Base-by-base conservation (phyloP, 768 basidiomycete genomes). In the Russula abietina region DNA sequence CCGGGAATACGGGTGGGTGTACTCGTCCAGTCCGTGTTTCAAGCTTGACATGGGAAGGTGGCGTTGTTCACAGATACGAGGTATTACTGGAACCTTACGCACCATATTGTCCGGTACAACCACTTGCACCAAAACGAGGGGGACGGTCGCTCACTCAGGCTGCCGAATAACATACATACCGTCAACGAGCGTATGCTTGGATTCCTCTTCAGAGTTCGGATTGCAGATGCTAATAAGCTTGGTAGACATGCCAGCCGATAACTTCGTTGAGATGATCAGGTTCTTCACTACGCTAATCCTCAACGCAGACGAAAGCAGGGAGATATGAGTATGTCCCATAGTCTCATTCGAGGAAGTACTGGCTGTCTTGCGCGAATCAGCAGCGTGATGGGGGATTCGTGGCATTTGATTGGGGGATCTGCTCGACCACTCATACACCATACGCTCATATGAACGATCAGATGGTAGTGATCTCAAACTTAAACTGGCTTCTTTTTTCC, bases 271-370 rank as follows among this genome's bases (percentile, higher is more conserved):
- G 70, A 79, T 83, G 58, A 83, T 89, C 49, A 75, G 81, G 28
- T 91, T 89, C 74, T 88, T 83, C 70, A 75, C 80, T 1, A 79
- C 79, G 3, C 74, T 89, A 33, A 82, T 90, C n/a, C 74, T 91
- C 43, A 91, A 89, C 65, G 79, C 77, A 0, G 88, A 90, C 59
- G 87, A 89, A 57, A 63, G 62, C 1, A 63, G 53, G 43, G 48
- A 32, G 6, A 52, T 62, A 8, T 62, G 33, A 46, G 10, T 6
- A 33, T 4, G 11, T 36, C 30, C 41, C 3, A 9, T n/a, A n/a
- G 43, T n/a, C 6, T n/a, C 19, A n/a, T 43, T 19, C n/a, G 43
- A 0, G 9, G 43, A 45, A n/a, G n/a, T n/a, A 17, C 41, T 22
- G n/a, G n/a, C n/a, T n/a, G n/a, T n/a, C n/a, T n/a, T n/a, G n/a